Evolutionary conservation across 1,284 basidiomycete species (phyloP), one percentile per base, ranked within the genome.

Genomic region (Trichosporon sp.): DNA sequence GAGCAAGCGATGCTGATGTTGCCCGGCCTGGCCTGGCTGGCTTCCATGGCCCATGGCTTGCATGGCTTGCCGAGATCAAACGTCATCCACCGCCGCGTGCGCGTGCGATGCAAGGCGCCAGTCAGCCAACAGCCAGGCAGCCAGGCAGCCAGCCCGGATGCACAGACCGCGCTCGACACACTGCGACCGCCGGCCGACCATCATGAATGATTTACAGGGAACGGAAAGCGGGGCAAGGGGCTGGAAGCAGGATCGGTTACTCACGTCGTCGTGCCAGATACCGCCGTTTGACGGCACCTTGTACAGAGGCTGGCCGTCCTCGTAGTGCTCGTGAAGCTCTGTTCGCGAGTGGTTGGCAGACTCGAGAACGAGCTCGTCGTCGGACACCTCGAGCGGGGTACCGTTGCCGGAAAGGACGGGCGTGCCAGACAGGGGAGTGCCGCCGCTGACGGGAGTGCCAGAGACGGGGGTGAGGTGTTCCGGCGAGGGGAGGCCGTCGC

Each of bases 401-500:
- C 58, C 56, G 33, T 64, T 58, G 60, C 66, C 66, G 3, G 63
- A 63, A 27, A 31, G 64, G 31, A 56, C 60, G 3, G 71, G 71
- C 6, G 73, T 74, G 33, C 73, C 73, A 6, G 49, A 14, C 13
- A 54, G 60, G 19, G 40, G 40, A 9, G 40, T n/a, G 40, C 40
- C 40, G 40, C 32, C 65, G n/a, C n/a, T n/a, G 29, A 49, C 61
- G 4, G 71, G 71, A 9, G 73, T 74, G 33, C 73, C 73, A 6
- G 67, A 65, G 63, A 80, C 72, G 13, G 78, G 78, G 5, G 78
- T 77, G 36, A 80, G 71, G 57, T 71, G 70, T 60, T 74, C 73
- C 4, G 79, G 79, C 7, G 74, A 76, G 8, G 79, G 78, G 4
- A 79, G 68, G 33, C 75, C 77, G 65, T 79, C 76, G 58, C 74